Conservation (phyloP, 2,329 filamentous ascomycete genomes). For the Leptographium procerum region DNA sequence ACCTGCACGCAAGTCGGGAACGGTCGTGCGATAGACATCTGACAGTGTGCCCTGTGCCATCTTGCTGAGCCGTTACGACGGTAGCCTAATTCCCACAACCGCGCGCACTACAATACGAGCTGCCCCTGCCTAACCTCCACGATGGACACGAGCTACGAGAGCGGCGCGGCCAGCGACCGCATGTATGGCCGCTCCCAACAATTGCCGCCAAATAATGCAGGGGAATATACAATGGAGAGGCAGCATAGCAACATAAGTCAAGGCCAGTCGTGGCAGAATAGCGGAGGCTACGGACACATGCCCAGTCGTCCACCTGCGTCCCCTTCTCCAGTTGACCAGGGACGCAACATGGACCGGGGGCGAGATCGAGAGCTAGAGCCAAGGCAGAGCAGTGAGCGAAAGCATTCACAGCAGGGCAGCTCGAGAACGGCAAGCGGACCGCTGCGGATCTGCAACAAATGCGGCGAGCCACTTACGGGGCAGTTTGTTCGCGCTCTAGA, state of each 20-base stretch:
- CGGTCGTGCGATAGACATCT: background rate
- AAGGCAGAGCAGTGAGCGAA: constrained; percentile 45
- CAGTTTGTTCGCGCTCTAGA: constrained; percentile 93
- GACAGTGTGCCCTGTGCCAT: background rate
- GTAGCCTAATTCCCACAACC: background rate
- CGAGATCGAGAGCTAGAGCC: constrained; percentile 14
- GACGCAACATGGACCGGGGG: constrained; percentile 19
- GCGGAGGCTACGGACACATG: constrained; percentile 12
- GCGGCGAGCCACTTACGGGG: constrained; percentile 73
- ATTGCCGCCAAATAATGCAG: constrained; percentile 5
- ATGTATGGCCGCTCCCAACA: constrained; percentile 12
- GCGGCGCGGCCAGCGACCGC: constrained; percentile 27
- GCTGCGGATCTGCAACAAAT: constrained; percentile 70
- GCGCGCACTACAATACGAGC: background rate
- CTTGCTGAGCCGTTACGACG: background rate
- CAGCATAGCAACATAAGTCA: constrained; percentile 13
- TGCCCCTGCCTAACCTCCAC: background rate
- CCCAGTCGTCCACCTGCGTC: constrained; percentile 21
- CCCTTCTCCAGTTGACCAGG: constrained; percentile 23
- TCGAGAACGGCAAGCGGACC: constrained; percentile 48
- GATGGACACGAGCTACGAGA: constrained; percentile 39
- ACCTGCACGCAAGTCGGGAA: background rate
- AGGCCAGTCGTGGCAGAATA: constrained; percentile 11
- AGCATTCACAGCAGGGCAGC: constrained; percentile 23
- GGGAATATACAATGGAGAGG: constrained; percentile 16